Base-by-base conservation (phyloP, 2,329 filamentous ascomycete genomes). In the Coniella lustricola region DNA sequence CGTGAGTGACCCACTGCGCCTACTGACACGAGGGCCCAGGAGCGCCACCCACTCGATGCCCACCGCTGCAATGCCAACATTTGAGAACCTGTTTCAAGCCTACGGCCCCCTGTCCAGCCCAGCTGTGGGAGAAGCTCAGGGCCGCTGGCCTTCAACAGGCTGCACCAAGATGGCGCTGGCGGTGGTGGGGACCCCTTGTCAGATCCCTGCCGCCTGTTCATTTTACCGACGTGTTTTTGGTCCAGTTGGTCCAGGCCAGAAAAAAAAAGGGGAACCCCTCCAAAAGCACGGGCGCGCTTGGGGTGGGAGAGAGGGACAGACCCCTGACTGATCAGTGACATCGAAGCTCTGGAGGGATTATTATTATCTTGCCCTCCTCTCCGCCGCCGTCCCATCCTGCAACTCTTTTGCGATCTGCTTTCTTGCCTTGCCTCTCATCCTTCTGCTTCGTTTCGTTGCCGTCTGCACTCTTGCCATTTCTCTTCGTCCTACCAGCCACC, bases 291-390 rank as follows among this genome's bases (percentile, higher is more conserved):
- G 49, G 42, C 49, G 33, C 47, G 38, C 37, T 50, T 41, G 47
- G 32, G 48, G 38, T 46, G 42, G 39, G 31, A 42, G 31, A 44
- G 36, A 46, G 29, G 45, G 36, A 20, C n/a, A 21, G 34, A 48
- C 42, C 42, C 46, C 44, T 37, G 39, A 48, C 34, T 20, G 39
- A 48, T 44, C 47, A 48, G 17, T 51, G 49, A 44, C 49, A 32
- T 46, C 18, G 22, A 49, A 43, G 46, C 46, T 49, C 41, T 22
- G 44, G 33, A 25, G 22, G 37, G 14, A 46, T 20, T 35, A 36
- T 16, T 44, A 48, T 44, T 42, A 39, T 42, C 40, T 42, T 42
- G 18, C 40, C 44, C 32, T 36, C 22, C 35, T 40, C n/a, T 44
- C 39, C 22, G 22, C 34, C 38, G 22, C 41, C 38, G 37, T 31